phyloP scores from a whole-genome alignment of 257 asterid species.

The Thymus mandschuricus region DNA sequence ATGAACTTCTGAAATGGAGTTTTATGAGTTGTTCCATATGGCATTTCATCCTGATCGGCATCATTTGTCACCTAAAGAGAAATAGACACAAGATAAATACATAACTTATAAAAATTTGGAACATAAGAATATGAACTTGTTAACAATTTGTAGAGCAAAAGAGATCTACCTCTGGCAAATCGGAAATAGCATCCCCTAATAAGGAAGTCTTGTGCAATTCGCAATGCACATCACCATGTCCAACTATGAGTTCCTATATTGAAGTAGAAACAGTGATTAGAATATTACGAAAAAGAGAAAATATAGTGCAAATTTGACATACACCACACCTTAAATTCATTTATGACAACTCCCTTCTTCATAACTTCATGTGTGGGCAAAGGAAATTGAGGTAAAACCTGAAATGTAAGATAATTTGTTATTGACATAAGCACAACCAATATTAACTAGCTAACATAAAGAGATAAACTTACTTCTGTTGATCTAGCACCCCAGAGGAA shows the following conservation, averaged over 20 bases:
- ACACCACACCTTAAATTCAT: slow-evolving; percentile 48
- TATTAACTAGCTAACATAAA: not conserved
- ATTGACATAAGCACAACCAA: not conserved
- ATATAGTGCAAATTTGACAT: not conserved
- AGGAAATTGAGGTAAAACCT: slow-evolving; percentile 53
- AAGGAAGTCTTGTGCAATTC: slow-evolving; percentile 35
- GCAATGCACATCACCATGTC: slow-evolving; percentile 27
- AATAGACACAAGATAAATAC: slow-evolving; percentile 4
- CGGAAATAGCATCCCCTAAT: slow-evolving; percentile 47
- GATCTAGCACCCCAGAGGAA: slow-evolving; percentile 54
- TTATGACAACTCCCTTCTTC: slow-evolving; percentile 48
- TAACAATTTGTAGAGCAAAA: not conserved
- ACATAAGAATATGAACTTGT: not conserved
- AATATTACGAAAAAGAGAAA: not conserved
- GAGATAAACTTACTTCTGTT: slow-evolving; percentile 35
- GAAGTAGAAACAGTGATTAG: not conserved
- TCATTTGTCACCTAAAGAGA: slow-evolving; percentile 46
- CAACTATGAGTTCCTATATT: slow-evolving; percentile 41
- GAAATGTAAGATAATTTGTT: slow-evolving; percentile 14
- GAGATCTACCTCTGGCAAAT: slow-evolving; percentile 47
- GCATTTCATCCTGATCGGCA: slow-evolving; percentile 39
- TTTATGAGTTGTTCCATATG: slow-evolving; percentile 24
- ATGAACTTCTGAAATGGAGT: slow-evolving; percentile 40
- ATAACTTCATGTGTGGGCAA: slow-evolving; percentile 50
- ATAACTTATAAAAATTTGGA: not conserved